Evolutionary conservation across 1,139 yeast species (phyloP).

Genomic region (Spencermartinsiella ligniputridi): DNA sequence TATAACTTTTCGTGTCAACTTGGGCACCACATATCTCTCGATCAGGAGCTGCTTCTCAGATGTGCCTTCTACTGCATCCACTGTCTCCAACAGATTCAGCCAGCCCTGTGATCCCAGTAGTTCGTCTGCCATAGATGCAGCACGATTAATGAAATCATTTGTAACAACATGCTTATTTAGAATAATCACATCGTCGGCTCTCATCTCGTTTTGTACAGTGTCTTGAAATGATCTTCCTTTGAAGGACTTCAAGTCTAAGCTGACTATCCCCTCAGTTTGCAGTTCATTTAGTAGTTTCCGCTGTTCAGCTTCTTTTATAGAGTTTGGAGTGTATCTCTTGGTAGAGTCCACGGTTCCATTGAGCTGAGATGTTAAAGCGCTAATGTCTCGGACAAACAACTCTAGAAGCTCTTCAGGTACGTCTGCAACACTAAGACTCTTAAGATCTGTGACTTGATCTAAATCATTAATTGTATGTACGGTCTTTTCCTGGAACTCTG

Average conservation of each 20-base stretch:
- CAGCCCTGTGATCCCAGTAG: slow-evolving; percentile 17
- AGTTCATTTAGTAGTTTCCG: not conserved
- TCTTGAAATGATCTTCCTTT: not conserved
- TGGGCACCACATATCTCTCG: not conserved
- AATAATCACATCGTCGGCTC: not conserved
- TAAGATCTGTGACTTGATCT: slow-evolving; percentile 2
- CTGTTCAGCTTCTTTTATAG: not conserved
- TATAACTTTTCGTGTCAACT: not conserved
- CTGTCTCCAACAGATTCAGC: slow-evolving; percentile 12
- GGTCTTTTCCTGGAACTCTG: not conserved
- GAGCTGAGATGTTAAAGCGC: not conserved
- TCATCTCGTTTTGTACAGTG: not conserved
- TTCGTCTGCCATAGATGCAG: slow-evolving; percentile 5
- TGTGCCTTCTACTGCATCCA: not conserved
- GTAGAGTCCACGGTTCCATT: slow-evolving; percentile 1
- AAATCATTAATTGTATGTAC: not conserved
- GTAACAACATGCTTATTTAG: slow-evolving; percentile 17
- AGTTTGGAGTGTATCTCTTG: not conserved
- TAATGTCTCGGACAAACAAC: not conserved
- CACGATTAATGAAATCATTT: slow-evolving; percentile 10
- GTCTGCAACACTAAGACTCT: slow-evolving; percentile 6
- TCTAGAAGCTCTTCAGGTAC: slow-evolving; percentile 5
- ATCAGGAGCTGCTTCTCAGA: not conserved
- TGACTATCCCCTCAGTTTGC: slow-evolving; percentile 9
- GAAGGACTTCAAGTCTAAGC: not conserved